These are phyloP conservation scores for Zangia roseola DNA, from an alignment of 768 basidiomycete genomes.

Conservation along the genomic window DNA sequence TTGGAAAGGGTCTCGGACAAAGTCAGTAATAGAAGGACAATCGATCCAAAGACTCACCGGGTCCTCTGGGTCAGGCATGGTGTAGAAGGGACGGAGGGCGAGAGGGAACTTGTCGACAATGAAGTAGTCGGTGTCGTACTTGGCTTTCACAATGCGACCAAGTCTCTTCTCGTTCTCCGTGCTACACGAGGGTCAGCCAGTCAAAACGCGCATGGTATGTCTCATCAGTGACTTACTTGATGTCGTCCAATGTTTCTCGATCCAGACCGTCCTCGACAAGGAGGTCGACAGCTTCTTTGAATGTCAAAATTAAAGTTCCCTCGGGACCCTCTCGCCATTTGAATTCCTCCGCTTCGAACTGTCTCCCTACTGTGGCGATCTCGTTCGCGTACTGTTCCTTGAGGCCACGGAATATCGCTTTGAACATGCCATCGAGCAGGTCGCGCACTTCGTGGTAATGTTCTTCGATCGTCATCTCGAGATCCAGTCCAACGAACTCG, in stretches of 20 bases:
- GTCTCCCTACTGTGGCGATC: conserved; percentile 75
- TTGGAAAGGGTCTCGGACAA: conserved; percentile 76
- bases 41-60: conserved; percentile 50
- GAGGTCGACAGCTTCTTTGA: conserved; percentile 84
- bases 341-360: conserved; percentile 96
- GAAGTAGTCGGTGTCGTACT: conserved; percentile 97
- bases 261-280: conserved; percentile 84
- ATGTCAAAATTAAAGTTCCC: conserved; percentile 82
- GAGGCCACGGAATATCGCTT: conserved; percentile 83
- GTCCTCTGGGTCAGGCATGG: conserved; percentile 95
- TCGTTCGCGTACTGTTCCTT: conserved; percentile 75
- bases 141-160: conserved; percentile 84
- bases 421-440: conserved; percentile 81
- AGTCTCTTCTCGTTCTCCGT: conserved; percentile 95
- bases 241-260: conserved; percentile 80
- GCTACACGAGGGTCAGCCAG: conserved; percentile 41
- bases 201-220: not conserved
- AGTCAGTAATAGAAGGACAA: conserved; percentile 3
- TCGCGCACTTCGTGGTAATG: conserved; percentile 99
- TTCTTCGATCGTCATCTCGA: conserved; percentile 98
- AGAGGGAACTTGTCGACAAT: conserved; percentile 99
- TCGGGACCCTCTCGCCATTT: conserved; percentile 71
- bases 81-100: conserved; percentile 95
- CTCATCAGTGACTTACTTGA: conserved; percentile 56
- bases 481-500: conserved; percentile 97